Conservation (phyloP, 2,329 filamentous ascomycete genomes). For the Juglanconis sp. region DNA sequence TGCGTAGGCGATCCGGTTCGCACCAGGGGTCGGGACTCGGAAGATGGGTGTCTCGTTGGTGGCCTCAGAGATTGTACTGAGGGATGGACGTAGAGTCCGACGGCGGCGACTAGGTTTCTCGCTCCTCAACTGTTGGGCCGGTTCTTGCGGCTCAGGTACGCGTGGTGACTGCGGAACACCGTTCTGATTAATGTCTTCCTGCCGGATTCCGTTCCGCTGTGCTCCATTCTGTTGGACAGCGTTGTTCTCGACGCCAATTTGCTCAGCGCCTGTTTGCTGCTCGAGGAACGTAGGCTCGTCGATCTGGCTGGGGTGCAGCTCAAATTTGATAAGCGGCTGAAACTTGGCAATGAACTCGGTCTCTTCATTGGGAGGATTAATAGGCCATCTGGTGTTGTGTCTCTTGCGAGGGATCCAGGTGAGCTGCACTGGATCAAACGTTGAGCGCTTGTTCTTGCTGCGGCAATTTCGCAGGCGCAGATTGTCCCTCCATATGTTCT, state of each 20-base stretch:
- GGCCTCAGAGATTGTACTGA: constrained; percentile 11
- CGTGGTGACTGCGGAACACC: background rate
- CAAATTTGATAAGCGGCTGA: constrained; percentile 24
- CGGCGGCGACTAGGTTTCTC: background rate
- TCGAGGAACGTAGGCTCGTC: background rate
- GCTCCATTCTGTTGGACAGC: background rate
- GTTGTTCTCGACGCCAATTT: no score
- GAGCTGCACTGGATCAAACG: constrained; percentile 12
- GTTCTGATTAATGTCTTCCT: constrained; percentile 21
- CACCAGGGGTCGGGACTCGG: background rate
- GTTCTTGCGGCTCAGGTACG: background rate
- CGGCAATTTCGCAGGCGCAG: background rate
- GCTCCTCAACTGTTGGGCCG: background rate
- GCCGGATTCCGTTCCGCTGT: constrained; percentile 11
- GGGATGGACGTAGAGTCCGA: background rate
- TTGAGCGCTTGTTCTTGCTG: background rate
- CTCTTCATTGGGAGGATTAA: constrained; percentile 21
- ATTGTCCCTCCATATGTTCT: constrained; percentile 10
- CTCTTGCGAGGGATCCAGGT: constrained; percentile 29
- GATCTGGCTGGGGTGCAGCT: constrained; percentile 9
- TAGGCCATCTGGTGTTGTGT: constrained; percentile 30
- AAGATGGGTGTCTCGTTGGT: background rate
- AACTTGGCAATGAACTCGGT: constrained; percentile 20
- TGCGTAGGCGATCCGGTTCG: background rate
- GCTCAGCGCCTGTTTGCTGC: background rate